Conservation (phyloP, 805 yeast genomes). For the Saturnispora serradocipensis region DNA sequence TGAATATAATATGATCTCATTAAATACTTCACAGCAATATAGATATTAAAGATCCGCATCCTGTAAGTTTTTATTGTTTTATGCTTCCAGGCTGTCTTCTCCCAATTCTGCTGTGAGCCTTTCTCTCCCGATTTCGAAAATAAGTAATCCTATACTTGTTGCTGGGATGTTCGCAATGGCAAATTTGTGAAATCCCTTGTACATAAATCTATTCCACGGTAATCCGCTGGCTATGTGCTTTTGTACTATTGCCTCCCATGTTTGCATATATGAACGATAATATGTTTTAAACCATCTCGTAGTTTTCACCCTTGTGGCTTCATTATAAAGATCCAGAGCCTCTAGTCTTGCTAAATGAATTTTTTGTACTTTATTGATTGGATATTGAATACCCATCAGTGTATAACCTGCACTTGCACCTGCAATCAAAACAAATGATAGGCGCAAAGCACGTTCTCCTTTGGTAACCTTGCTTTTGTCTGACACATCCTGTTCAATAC, state of each 20-base stretch:
- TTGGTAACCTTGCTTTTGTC: constrained; percentile 16
- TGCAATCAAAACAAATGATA: constrained; percentile 65
- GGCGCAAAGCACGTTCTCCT: constrained; percentile 41
- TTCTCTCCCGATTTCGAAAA: constrained; percentile 71
- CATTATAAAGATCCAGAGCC: constrained; percentile 58
- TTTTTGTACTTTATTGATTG: constrained; percentile 69
- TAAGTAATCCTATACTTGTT: constrained; percentile 76
- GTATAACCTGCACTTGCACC: constrained; percentile 83
- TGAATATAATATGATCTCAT: neutral
- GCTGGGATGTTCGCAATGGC: constrained; percentile 78
- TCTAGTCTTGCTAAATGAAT: constrained; percentile 73
- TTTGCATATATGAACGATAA: constrained; percentile 68
- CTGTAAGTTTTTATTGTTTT: neutral
- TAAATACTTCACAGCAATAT: neutral
- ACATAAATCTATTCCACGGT: constrained; percentile 58
- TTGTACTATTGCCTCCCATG: constrained; percentile 50
- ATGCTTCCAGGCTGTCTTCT: constrained; percentile 10
- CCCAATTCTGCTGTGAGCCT: constrained; percentile 24
- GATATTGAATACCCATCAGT: constrained; percentile 72
- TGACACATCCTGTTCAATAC: constrained; percentile 20
- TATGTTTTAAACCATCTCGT: constrained; percentile 40
- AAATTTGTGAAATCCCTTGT: constrained; percentile 67
- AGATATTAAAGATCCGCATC: neutral
- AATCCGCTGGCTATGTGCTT: constrained; percentile 45
- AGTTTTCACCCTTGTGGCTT: constrained; percentile 21